Conservation (phyloP, 192 early-diverging fungal species). For the Backusella sp. region DNA sequence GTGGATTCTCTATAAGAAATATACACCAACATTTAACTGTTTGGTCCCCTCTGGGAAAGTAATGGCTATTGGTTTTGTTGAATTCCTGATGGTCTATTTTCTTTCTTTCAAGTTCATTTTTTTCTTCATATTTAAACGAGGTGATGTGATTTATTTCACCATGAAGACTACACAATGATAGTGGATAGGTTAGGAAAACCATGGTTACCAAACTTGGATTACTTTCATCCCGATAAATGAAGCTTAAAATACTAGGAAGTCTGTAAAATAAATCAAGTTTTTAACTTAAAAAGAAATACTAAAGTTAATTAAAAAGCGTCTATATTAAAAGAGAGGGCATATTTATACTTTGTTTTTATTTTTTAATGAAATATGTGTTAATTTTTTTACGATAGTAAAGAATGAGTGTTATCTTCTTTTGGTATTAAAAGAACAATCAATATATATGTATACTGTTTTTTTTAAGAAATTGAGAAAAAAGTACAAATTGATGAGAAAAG, state of each 20-base stretch:
- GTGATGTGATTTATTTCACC: neutral
- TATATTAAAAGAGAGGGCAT: neutral
- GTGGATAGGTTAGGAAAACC: too few relatives aligned
- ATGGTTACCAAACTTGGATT: too few relatives aligned
- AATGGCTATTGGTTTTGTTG: neutral
- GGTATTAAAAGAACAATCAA: neutral
- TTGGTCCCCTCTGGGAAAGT: neutral
- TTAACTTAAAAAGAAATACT: neutral
- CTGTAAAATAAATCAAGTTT: neutral
- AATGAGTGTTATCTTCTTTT: neutral
- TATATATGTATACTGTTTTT: neutral
- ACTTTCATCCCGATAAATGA: too few relatives aligned
- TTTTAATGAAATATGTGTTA: neutral
- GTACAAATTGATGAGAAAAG: too few relatives aligned
- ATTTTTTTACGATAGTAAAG: neutral
- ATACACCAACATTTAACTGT: neutral
- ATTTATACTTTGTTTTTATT: neutral
- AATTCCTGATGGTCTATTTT: neutral
- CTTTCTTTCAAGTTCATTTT: neutral
- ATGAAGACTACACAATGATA: too few relatives aligned
- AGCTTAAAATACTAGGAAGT: neutral
- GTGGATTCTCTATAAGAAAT: too few relatives aligned
- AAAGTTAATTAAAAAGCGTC: neutral
- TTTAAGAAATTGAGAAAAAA: neutral
- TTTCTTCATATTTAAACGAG: neutral